Conservation (phyloP, 1,284 basidiomycete genomes). For the Wolfiporia cocos region DNA sequence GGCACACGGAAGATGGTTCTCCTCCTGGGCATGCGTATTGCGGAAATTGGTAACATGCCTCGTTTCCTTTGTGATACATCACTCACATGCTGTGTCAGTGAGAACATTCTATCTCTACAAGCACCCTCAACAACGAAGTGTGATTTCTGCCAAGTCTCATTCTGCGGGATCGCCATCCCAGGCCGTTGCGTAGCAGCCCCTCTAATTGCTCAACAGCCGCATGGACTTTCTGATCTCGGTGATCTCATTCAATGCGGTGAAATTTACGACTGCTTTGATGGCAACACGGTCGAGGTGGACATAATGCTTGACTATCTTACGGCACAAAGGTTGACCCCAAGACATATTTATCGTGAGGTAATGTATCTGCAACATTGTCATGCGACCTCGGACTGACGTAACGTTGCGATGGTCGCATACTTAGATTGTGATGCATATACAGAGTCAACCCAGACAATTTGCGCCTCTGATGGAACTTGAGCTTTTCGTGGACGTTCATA, state of each 20-base stretch:
- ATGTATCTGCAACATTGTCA: conserved; percentile 12
- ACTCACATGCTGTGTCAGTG: conserved; percentile 33
- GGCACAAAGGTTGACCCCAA: conserved; percentile 50
- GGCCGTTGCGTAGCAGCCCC: conserved; percentile 60
- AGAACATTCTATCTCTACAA: conserved; percentile 59
- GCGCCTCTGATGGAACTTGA: conserved; percentile 59
- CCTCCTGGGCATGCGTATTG: conserved; percentile 73
- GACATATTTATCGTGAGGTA: conserved; percentile 70
- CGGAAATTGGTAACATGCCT: conserved; percentile 62
- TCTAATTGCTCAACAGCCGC: conserved; percentile 56
- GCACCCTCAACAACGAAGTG: conserved; percentile 74
- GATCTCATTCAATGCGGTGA: conserved; percentile 70
- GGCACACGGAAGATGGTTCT: conserved; percentile 64
- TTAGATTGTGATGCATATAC: conserved; percentile 57
- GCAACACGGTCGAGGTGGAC: conserved; percentile 71
- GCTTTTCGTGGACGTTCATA: conserved; percentile 61
- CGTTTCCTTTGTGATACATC: not conserved
- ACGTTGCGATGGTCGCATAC: not conserved
- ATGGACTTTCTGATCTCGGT: conserved; percentile 54
- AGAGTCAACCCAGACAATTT: conserved; percentile 56
- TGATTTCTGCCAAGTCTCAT: conserved; percentile 71
- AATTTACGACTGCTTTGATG: conserved; percentile 71
- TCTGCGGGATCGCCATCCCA: conserved; percentile 71
- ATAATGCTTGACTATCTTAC: conserved; percentile 73
- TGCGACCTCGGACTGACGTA: conserved; percentile 2